phyloP scores from a whole-genome alignment of 768 basidiomycete genomes.

The Paxillus ammoniavirescens region DNA sequence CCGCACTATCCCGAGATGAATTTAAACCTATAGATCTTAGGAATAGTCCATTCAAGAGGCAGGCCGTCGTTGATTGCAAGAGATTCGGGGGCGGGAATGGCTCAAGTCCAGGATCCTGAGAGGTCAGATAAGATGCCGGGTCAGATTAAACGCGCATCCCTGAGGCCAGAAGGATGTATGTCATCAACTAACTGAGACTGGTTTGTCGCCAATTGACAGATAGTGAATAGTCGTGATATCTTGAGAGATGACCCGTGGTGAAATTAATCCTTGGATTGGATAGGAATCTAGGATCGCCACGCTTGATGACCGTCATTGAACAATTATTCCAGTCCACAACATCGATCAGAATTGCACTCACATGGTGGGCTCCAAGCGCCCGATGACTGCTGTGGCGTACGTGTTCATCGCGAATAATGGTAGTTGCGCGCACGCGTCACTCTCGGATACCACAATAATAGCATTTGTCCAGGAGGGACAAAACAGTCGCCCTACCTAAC shows the following conservation, averaged over 20 bases:
- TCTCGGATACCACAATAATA: slow-evolving; percentile 53
- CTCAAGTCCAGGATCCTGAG: slow-evolving; percentile 34
- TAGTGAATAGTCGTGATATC: slow-evolving; percentile 54
- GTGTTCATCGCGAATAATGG: slow-evolving; percentile 50
- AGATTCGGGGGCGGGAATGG: slow-evolving; percentile 57
- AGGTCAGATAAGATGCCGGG: no score
- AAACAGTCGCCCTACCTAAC: slow-evolving; percentile 52
- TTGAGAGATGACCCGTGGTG: slow-evolving; percentile 29
- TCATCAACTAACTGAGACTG: slow-evolving; percentile 9
- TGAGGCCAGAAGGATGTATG: not conserved
- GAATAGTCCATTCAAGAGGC: slow-evolving; percentile 39
- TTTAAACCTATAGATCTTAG: slow-evolving; percentile 7
- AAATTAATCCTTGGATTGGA: slow-evolving; percentile 47
- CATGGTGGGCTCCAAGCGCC: slow-evolving; percentile 46
- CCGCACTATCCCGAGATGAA: not conserved
- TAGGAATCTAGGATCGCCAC: slow-evolving; percentile 55
- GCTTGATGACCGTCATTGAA: slow-evolving; percentile 26
- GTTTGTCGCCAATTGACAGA: slow-evolving; percentile 33
- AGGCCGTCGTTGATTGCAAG: slow-evolving; percentile 51
- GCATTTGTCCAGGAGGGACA: slow-evolving; percentile 46
- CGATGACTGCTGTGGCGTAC: slow-evolving; percentile 45
- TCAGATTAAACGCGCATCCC: not conserved
- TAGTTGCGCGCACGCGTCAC: slow-evolving; percentile 37
- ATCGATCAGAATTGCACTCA: slow-evolving; percentile 18
- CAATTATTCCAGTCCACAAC: not conserved